Base-by-base conservation (phyloP, 2,329 filamentous ascomycete species). In the Trichoderma koningii region DNA sequence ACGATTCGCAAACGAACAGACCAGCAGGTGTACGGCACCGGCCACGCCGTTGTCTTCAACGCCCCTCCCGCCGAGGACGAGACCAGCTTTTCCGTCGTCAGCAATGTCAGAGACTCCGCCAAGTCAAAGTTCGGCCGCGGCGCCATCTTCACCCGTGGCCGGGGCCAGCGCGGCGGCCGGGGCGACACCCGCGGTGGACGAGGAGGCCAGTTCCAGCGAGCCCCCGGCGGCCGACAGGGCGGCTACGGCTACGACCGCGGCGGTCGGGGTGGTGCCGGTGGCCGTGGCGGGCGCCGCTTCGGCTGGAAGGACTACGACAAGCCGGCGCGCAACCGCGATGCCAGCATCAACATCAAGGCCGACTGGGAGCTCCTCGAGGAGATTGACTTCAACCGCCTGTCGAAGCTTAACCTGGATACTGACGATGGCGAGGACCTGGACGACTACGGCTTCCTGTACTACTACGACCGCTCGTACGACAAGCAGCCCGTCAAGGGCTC, bases 241-340 rank as follows among this genome's bases (percentile, higher is more conserved):
- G 85, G 82, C 68, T 74, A 74, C 53, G 84, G 74, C 41, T 92
- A 93, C 74, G 90, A 95, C 73, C 87, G 87, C 74, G 88, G 90
- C 55, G 89, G 88, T 41, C 86, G 92, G 65, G 83, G 85, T 67
- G 87, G 85, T 61, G 84, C 88, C 63, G 71, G 89, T 73, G 87
- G 88, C 52, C 83, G 90, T 69, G 88, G 91, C 67, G 91, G 92
- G 59, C 89, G 95, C 71, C 88, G 95, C 71, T 97, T 97, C 74
- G 95, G 95, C 76, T 98, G 95, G 94, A 96, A 95, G 81, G 95
- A 99, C 77, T 97, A 93, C 77, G 95, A 99, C 83, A 98, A 98
- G 88, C 95, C 95, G 67, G 87, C 94, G 78, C 89, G 95, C 74
- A 97, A 96, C 80, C 91, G 95, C 67, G 95, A 99, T 81, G 91